Conservation (phyloP, 2,329 filamentous ascomycete species). For the Calycina marina region DNA sequence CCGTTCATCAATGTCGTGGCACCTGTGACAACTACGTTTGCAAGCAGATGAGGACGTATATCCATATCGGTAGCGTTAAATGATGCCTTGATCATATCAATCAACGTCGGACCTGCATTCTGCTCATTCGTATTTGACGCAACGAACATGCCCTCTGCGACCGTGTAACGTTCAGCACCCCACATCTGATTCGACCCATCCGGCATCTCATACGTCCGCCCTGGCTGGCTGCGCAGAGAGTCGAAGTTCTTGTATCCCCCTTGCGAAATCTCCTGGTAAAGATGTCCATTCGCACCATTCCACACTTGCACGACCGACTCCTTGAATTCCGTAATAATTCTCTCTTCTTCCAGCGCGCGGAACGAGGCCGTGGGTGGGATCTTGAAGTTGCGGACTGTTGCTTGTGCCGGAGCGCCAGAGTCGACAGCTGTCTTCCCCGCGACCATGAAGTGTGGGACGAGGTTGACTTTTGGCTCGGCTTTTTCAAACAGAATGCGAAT, state of each 20-base stretch:
- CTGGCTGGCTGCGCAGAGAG: conserved; percentile 54
- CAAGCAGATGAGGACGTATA: conserved; percentile 65
- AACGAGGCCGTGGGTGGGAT: conserved; percentile 53
- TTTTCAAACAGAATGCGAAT: conserved; percentile 66
- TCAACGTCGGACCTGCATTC: conserved; percentile 65
- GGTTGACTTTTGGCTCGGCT: conserved; percentile 53
- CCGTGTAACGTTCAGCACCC: conserved; percentile 71
- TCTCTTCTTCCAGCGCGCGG: conserved; percentile 76
- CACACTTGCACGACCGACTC: conserved; percentile 93
- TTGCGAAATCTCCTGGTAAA: conserved; percentile 30
- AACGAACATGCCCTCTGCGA: conserved; percentile 73
- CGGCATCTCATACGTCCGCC: conserved; percentile 90
- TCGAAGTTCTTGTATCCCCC: conserved; percentile 58
- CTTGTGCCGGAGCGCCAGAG: conserved; percentile 65
- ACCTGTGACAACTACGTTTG: conserved; percentile 86
- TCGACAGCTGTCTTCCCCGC: conserved; percentile 81
- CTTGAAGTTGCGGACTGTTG: conserved; percentile 55
- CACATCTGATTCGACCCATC: conserved; percentile 96
- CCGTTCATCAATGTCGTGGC: conserved; percentile 78
- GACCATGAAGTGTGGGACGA: conserved; percentile 78
- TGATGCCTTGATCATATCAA: conserved; percentile 64
- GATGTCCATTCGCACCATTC: conserved; percentile 56
- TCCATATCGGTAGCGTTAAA: conserved; percentile 78
- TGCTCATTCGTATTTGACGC: conserved; percentile 29
- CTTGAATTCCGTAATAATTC: conserved; percentile 90